Base-by-base conservation (phyloP, 2,329 filamentous ascomycete species). In the Monosporascus cannonballus region DNA sequence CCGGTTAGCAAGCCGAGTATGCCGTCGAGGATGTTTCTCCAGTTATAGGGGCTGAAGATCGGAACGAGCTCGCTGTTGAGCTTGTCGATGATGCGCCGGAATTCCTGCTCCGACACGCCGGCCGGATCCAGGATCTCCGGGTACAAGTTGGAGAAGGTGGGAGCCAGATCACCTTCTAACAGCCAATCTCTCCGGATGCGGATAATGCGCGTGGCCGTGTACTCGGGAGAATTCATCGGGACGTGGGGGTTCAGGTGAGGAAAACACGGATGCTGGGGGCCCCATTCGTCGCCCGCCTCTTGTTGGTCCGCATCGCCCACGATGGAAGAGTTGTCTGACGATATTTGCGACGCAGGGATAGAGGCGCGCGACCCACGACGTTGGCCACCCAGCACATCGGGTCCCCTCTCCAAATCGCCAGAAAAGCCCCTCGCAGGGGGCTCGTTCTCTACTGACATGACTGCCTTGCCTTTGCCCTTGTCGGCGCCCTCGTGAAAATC, bases 191-290 rank as follows among this genome's bases (percentile, higher is more conserved):
- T 82, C 53, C 86, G 85, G 57, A 99, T 87, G 17, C 94, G 86
- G 63, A 99, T 96, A 58, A 99, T 89, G 52, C 93, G 86, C 2
- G 94, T 99, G 6, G 78, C 84, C 46, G 78, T 71, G 64, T 90
- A 90, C 59, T 95, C 84, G 15, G 81, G 77, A 7, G 90, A 95
- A 52, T 85, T 77, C 11, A 89, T 67, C 0, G 92, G 85, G 6
- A 96, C 93, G 69, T 99, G 92, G 0, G 92, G 89, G 65, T 97
- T 97, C 39, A 90, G 75, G 66, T 97, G 94, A 48, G 94, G 94
- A 67, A 86, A 97, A 69, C 94, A 99, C 4, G 94, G 93, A 68
- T 99, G 94, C 41, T 87, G 84, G 15, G 92, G 91, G 0, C 94
- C 93, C 94, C 94, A 99, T 70, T 90, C 84, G 49, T 90, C 84